Conservation (phyloP, 2,329 filamentous ascomycete species). For the Cercospora sp. region DNA sequence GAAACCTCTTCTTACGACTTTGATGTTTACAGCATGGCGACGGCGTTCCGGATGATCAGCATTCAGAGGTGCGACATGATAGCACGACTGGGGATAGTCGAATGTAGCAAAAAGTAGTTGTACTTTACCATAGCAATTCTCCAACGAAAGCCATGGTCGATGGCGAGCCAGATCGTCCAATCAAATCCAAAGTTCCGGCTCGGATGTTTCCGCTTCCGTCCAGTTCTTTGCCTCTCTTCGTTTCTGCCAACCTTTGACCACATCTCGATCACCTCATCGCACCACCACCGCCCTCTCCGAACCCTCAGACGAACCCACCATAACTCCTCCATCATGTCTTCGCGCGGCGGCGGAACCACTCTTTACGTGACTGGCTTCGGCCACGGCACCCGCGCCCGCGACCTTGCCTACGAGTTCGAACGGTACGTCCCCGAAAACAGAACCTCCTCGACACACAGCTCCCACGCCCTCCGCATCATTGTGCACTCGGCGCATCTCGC, state of each 20-base stretch:
- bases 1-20: neutral
- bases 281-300: slow-evolving; percentile 15
- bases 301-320: neutral
- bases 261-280: slow-evolving; percentile 6
- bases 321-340: slow-evolving; percentile 69
- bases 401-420: slow-evolving; percentile 99
- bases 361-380: slow-evolving; percentile 99
- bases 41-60: slow-evolving; percentile 17
- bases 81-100: slow-evolving; percentile 2
- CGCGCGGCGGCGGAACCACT: slow-evolving; percentile 81
- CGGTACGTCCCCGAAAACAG: slow-evolving; percentile 72
- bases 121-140: neutral
- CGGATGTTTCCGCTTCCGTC: neutral
- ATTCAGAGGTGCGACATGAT: slow-evolving; percentile 11
- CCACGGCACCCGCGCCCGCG: slow-evolving; percentile 96
- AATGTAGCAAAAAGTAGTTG: slow-evolving; percentile 3
- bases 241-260: neutral
- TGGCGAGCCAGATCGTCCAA: neutral
- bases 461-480: neutral
- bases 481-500: neutral
- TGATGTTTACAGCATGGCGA: slow-evolving; percentile 16
- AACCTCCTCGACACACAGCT: neutral
- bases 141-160: neutral
- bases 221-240: neutral
- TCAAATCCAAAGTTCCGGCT: neutral